Base-by-base conservation (phyloP, 352 stramenopile genomes). In the Globisporangium parvum region DNA sequence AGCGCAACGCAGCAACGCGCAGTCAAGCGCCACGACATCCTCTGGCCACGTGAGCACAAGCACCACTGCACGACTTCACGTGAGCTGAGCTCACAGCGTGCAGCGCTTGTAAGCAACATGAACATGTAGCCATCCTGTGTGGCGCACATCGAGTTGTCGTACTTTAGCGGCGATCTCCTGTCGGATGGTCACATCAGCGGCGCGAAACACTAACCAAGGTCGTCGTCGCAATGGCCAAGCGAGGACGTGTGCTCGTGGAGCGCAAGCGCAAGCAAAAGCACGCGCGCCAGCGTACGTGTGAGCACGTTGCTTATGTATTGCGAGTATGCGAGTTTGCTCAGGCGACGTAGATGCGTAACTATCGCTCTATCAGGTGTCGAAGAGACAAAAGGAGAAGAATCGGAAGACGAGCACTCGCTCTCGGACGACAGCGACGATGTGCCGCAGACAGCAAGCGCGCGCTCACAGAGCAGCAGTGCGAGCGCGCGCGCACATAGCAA, bases 211-310 rank as follows among this genome's bases (percentile, higher is more conserved):
- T 12, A 31, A 31, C 1, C 39, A 45, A 45, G 12, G 39, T 45
- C 39, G 18, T 45, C 39, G 15, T 0, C 21, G 39, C 18, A 6
- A 77, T 78, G 67, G 47, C 47, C 20, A 81, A 79, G 60, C 64
- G 72, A 31, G 42, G 65, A 65, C 73, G 70, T 50, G 62, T 41
- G 18, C 5, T 44, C 18, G 23, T 47, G 3, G 53, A 73, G 51
- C 60, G 70, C 39, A 31, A 45, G 20, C 59, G 63, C 67, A 80
- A 76, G 62, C 56, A 63, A 48, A 80, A 76, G 62, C 58, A 63
- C 48, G 51, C 67, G 45, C 71, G 66, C 40, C 63, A 65, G 28
- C 64, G 71, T 85, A 64, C 44, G 69, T 63, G 23, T 12, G 0
- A 15, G n/a, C n/a, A 28, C 5, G 21, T 17, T 21, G 28, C 14